phyloP scores from a whole-genome alignment of 768 basidiomycete species.

The Solioccasus polychromus region DNA sequence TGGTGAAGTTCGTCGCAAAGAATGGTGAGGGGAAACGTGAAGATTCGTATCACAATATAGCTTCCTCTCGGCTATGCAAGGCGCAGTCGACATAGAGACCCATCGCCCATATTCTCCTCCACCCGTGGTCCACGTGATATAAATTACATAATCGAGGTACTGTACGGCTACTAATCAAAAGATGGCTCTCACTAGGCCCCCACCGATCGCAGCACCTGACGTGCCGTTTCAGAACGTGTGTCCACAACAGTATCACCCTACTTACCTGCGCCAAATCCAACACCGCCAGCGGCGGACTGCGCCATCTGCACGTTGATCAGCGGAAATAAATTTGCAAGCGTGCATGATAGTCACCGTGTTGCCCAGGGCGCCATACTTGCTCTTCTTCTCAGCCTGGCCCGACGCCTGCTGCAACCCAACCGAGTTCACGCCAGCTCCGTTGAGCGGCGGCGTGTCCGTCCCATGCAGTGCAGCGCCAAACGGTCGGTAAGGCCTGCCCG shows the following conservation, averaged over 20 bases:
- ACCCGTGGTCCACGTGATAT: slow-evolving; percentile 27
- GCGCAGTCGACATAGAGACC: slow-evolving; percentile 7
- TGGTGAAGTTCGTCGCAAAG: slow-evolving; percentile 1
- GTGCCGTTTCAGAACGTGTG: background rate
- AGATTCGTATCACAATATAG: slow-evolving; percentile 7
- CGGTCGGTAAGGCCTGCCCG: slow-evolving; percentile 30
- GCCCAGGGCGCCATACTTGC: slow-evolving; percentile 54
- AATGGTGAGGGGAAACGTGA: background rate
- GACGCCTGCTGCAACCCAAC: slow-evolving; percentile 28
- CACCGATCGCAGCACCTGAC: slow-evolving; percentile 49
- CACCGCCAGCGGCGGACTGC: slow-evolving; percentile 63
- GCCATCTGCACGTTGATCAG: slow-evolving; percentile 43
- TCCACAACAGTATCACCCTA: background rate
- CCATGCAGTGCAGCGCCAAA: slow-evolving; percentile 39
- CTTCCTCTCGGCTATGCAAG: slow-evolving; percentile 11
- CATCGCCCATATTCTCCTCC: background rate
- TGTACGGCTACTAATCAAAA: slow-evolving; percentile 32
- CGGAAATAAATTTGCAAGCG: slow-evolving; percentile 7
- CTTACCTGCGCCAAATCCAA: slow-evolving; percentile 74
- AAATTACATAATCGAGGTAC: slow-evolving; percentile 19
- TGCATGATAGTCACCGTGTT: slow-evolving; percentile 45
- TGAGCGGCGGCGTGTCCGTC: slow-evolving; percentile 30
- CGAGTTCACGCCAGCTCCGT: slow-evolving; percentile 27
- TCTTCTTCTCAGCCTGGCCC: slow-evolving; percentile 46
- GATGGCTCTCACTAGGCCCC: slow-evolving; percentile 48